Evolutionary conservation across 106 monocot genomes (phyloP), one percentile per base, ranked within the genome.

Genomic region (Ottelia alismoides): DNA sequence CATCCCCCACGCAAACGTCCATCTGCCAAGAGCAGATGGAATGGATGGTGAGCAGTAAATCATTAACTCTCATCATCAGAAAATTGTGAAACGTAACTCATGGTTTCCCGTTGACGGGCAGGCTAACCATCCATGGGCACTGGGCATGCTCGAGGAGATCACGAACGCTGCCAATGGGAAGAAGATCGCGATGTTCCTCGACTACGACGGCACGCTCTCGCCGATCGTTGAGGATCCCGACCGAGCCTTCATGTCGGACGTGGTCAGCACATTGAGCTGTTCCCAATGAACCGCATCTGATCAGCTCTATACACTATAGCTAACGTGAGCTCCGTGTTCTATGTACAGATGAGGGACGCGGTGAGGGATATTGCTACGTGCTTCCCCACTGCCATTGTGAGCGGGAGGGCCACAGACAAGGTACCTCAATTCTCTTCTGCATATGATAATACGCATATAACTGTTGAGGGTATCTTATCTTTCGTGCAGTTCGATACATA

Each of bases 221-320:
- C 73, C 73, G 2, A 73, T 73, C 52, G 73, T 73, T 22, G 73
- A 73, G 14, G 65, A 73, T 24, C 73, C 73, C 3, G 73, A 73
- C 17, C 46, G 26, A 24, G 73, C 73, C 21, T 73, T 65, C 73
- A 73, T 73, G 73, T 66, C 66, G 1, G 66, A 73, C 18, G 40
- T 55, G 66, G 73, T 73, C 17, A 2, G 65, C n/a, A n/a, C n/a
- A n/a, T n/a, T n/a, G n/a, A n/a, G n/a, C n/a, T n/a, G n/a, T n/a
- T n/a, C n/a, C n/a, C n/a, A n/a, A n/a, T n/a, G n/a, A n/a, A n/a
- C n/a, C n/a, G n/a, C n/a, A n/a, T n/a, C n/a, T n/a, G n/a, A n/a
- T n/a, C n/a, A n/a, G n/a, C n/a, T n/a, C n/a, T n/a, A n/a, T n/a
- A n/a, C n/a, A n/a, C n/a, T n/a, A n/a, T n/a, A n/a, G n/a, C n/a